phyloP scores from a whole-genome alignment of 2,329 filamentous ascomycete genomes.

The Aschersonia sp. region DNA sequence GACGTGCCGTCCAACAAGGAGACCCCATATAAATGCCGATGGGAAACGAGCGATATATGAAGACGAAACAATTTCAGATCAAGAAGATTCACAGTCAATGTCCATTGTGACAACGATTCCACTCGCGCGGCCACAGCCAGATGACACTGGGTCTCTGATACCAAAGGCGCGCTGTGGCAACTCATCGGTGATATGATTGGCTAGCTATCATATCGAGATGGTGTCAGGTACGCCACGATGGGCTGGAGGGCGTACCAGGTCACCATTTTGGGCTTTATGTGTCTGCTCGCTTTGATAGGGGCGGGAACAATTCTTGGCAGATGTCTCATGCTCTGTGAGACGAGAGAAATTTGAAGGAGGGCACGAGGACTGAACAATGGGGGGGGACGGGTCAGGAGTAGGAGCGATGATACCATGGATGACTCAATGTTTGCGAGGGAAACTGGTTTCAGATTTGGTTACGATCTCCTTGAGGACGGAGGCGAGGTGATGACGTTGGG shows the following conservation, averaged over 20 bases:
- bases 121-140: no score
- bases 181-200: not conserved
- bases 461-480: not conserved
- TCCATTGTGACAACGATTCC: no score
- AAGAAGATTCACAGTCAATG: no score
- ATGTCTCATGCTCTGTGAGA: slow-evolving; percentile 5
- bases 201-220: slow-evolving; percentile 6
- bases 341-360: not conserved
- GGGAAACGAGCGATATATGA: no score
- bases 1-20: not conserved
- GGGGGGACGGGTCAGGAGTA: slow-evolving; percentile 9
- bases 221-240: slow-evolving; percentile 4
- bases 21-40: no score
- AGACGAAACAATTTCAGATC: no score
- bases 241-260: not conserved
- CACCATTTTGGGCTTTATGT: slow-evolving; percentile 1
- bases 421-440: slow-evolving; percentile 14
- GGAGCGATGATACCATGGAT: slow-evolving; percentile 21
- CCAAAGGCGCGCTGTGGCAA: no score
- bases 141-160: no score
- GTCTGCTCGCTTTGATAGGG: slow-evolving; percentile 4
- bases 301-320: slow-evolving; percentile 10
- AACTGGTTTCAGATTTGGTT: not conserved
- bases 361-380: slow-evolving; percentile 8
- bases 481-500: not conserved